phyloP scores from a whole-genome alignment of 1,284 basidiomycete species.

The Trichosporon coremiiforme region DNA sequence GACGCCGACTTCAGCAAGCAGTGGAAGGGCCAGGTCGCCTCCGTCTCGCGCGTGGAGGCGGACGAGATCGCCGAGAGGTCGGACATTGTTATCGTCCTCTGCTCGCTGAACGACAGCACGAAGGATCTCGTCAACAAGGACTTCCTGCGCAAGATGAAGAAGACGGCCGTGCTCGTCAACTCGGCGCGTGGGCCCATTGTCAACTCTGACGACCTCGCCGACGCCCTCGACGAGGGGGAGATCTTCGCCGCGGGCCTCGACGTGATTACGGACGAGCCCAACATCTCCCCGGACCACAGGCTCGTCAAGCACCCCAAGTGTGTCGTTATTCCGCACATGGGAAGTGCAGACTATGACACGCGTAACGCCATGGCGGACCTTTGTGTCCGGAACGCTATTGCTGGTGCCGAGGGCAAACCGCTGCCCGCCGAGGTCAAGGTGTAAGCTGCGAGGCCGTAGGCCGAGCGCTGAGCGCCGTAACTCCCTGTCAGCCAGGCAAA shows the following conservation, averaged over 20 bases:
- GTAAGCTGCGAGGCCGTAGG: constrained; percentile 21
- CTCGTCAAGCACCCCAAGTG: constrained; percentile 63
- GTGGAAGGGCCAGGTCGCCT: constrained; percentile 64
- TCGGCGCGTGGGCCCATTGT: constrained; percentile 75
- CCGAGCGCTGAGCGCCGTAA: not conserved
- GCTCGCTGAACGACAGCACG: constrained; percentile 73
- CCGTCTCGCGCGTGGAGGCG: constrained; percentile 65
- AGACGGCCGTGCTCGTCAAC: constrained; percentile 75
- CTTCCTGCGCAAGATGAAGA: constrained; percentile 83
- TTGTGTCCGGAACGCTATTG: constrained; percentile 54
- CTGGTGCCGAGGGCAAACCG: constrained; percentile 39
- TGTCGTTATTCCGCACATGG: constrained; percentile 83
- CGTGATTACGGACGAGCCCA: constrained; percentile 90
- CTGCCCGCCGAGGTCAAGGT: constrained; percentile 49
- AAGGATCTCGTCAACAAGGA: constrained; percentile 70
- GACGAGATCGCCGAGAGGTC: constrained; percentile 70
- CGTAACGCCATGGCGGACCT: constrained; percentile 77
- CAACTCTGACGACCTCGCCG: constrained; percentile 81
- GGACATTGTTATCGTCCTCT: constrained; percentile 81
- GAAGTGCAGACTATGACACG: constrained; percentile 83
- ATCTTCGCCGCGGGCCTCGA: constrained; percentile 92
- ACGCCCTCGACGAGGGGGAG: constrained; percentile 71
- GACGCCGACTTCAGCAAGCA: constrained; percentile 62
- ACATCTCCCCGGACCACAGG: constrained; percentile 72
- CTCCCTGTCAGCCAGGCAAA: no score